Evolutionary conservation across 305 asterid species (phyloP), one percentile per base, ranked within the genome.

Genomic region (Ilex paraguariensis): DNA sequence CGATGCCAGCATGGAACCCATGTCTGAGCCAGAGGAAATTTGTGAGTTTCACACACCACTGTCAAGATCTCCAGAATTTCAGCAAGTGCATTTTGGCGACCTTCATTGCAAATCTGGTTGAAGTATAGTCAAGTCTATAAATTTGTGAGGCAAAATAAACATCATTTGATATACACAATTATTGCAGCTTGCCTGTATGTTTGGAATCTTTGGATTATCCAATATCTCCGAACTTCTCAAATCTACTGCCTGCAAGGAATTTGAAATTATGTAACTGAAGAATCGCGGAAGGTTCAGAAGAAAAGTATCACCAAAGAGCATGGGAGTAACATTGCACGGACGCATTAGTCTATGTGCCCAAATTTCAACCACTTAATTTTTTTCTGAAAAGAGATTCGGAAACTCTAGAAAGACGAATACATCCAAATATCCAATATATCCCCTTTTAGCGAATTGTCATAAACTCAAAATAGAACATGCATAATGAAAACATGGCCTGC

Each of bases 1-100:
- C 95, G 85, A 64, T 88, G 95, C 70, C 79, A 69, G 76, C 96
- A 91, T 5, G 98, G 97, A 54, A 88, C 88, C 98, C 98, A 91
- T 2, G 97, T 91, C 78, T 88, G 97, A 73, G 98, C 98, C 53
- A 91, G 84, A n/a, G 98, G 97, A 60, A 91, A 54, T 50, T 77
- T 77, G 84, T 88, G 92, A 59, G 84, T 77, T 75, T 91, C 97
- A 70, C 98, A 91, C 30, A 91, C 90, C 66, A 82, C 88, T 13
- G 94, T 81, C 13, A 86, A 73, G 74, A 87, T 83, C 81, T 87
- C 92, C 83, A 91, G 61, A 72, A 91, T 88, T 63, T 87, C 95
- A 1, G 82, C 95, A 72, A 91, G 78, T n/a, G 95, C 98, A 71
- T 84, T 83, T 72, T 88, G 95, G 53, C 95, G 90, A 62, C 90